phyloP scores from a whole-genome alignment of 768 basidiomycete species.

The Mycena vulgaris region DNA sequence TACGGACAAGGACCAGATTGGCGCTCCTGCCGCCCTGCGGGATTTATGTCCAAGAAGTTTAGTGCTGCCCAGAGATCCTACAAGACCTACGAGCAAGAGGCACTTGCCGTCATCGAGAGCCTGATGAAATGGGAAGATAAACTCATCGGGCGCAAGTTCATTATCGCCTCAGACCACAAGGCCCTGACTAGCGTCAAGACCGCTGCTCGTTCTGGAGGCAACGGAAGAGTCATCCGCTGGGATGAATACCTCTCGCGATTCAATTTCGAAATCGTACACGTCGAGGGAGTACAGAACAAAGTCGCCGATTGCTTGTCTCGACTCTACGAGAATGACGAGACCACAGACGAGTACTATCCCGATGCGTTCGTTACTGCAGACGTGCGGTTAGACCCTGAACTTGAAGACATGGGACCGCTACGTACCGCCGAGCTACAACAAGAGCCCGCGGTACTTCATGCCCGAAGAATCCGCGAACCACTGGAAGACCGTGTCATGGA shows the following conservation, averaged over 20 bases:
- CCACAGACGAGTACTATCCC: not conserved
- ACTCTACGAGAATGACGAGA: not conserved
- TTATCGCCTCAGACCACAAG: no score
- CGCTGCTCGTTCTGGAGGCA: no score
- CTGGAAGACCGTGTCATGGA: not conserved
- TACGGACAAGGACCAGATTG: not conserved
- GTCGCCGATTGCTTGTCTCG: not conserved
- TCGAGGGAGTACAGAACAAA: not conserved
- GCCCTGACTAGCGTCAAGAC: no score
- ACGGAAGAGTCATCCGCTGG: no score
- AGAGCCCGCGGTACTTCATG: not conserved
- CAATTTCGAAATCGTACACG: not conserved
- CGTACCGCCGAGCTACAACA: not conserved
- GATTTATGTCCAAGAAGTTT: slow-evolving; percentile 12
- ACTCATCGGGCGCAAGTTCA: no score
- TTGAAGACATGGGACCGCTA: not conserved
- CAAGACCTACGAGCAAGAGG: slow-evolving; percentile 39
- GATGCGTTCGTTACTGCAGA: not conserved
- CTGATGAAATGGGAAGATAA: slow-evolving; percentile 44
- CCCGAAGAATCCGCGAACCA: not conserved
- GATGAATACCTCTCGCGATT: no score
- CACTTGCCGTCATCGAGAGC: slow-evolving; percentile 33
- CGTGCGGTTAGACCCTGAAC: not conserved
- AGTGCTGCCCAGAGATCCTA: slow-evolving; percentile 4
- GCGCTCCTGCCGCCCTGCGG: slow-evolving; percentile 5